Evolutionary conservation across 176 grass and related monocot genomes (phyloP), one percentile per base, ranked within the genome.

Genomic region (Hordeum marinum): DNA sequence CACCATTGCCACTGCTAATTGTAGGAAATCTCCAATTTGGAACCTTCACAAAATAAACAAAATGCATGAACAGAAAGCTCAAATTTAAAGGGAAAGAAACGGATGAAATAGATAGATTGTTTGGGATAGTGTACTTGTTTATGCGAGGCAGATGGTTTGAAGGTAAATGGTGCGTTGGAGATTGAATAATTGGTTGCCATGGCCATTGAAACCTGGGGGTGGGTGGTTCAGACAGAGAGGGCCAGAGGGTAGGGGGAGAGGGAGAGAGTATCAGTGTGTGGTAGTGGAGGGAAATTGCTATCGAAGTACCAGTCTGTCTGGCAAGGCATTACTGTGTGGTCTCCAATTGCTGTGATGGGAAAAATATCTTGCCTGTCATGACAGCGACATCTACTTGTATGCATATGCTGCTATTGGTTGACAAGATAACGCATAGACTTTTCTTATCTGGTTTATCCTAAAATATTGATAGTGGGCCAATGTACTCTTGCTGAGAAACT

Each of bases 241-340:
- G 32, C 25, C 11, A 72, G 50, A 79, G 5, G 41, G 11, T n/a
- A 20, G 43, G 54, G 50, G 39, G 54, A 66, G 26, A 40, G 15
- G 15, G 43, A 42, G 31, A 25, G 24, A 17, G 31, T 13, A 43
- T 17, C 52, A 25, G 84, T 77, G 12, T 83, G 61, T 75, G 59
- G 21, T 66, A 72, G 43, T 46, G 37, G 52, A 87, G 26, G 40
- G 11, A 40, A 59, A 74, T 24, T 70, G 80, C 46, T 58, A 82
- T 57, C 50, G 60, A 25, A 61, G 60, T 42, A 86, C 25, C 25
- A 59, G 82, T 81, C 76, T 82, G 32, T 86, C 72, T 83, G 80
- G 80, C 40, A 68, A 67, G 80, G 8, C 74, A 66, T 68, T 79
- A 87, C n/a, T 90, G 84, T 80, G 89, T 90, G 89, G 80, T 87